These are phyloP conservation scores for Nectriaceae sp. DNA, from an alignment of 2,329 filamentous ascomycete genomes.

Conservation along the genomic window DNA sequence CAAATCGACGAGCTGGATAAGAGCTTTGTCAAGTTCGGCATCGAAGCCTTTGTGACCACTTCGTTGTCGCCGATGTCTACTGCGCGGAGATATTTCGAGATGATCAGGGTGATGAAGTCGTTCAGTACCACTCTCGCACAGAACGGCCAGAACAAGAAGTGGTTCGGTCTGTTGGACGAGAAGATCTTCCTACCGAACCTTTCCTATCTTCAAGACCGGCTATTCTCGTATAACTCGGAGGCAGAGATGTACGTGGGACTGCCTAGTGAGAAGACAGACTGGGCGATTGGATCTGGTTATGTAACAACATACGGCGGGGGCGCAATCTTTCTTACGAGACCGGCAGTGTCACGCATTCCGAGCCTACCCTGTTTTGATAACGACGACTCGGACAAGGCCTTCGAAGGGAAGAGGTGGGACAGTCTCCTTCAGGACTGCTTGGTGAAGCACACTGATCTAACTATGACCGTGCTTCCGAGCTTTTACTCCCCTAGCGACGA, in stretches of 20 bases:
- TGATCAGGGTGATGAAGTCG: constrained; percentile 36
- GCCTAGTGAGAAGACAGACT: constrained; percentile 46
- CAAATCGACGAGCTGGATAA: constrained; percentile 35
- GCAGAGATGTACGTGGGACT: constrained; percentile 43
- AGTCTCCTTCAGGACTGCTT: constrained; percentile 44
- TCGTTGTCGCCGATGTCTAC: constrained; percentile 34
- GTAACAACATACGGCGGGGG: constrained; percentile 47
- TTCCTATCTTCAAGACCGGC: constrained; percentile 37
- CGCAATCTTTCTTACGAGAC: constrained; percentile 42
- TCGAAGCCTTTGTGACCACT: constrained; percentile 40
- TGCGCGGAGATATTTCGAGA: constrained; percentile 39
- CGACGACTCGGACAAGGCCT: constrained; percentile 10
- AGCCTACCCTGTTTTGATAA: constrained; percentile 40
- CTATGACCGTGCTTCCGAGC: constrained; percentile 45
- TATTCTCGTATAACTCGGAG: constrained; percentile 36
- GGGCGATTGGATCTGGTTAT: constrained; percentile 39
- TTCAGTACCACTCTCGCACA: constrained; percentile 36
- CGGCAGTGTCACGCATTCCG: constrained; percentile 36
- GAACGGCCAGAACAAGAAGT: constrained; percentile 40
- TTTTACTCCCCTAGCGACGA: constrained; percentile 42
- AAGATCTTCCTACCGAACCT: constrained; percentile 49
- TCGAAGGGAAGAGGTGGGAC: constrained; percentile 41
- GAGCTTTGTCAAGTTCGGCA: constrained; percentile 37
- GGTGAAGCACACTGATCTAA: constrained; percentile 32
- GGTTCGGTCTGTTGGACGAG: constrained; percentile 48